These are phyloP conservation scores for Quercus phellos DNA, from an alignment of 331 rosid species.

Conservation along the genomic window DNA sequence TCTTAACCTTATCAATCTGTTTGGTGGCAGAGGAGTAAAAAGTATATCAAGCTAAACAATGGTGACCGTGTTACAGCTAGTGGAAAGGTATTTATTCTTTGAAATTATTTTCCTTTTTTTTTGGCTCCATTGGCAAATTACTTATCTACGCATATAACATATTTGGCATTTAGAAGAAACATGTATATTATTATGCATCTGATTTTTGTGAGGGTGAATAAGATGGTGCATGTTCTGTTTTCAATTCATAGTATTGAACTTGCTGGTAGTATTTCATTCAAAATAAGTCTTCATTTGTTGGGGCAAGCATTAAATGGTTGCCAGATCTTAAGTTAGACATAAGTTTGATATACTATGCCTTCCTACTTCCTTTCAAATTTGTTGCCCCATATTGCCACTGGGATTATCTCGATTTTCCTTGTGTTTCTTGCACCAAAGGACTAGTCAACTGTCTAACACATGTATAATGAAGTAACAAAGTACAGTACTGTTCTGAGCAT, in stretches of 20 bases:
- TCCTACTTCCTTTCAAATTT: neutral
- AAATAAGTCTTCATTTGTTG: neutral
- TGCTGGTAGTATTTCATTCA: neutral
- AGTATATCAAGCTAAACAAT: conserved; percentile 76
- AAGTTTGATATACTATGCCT: neutral
- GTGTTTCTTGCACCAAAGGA: neutral
- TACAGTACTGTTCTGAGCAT: neutral
- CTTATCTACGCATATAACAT: neutral
- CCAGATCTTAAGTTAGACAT: neutral
- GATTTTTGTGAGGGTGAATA: neutral
- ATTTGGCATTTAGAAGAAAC: neutral
- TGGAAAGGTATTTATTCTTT: conserved; percentile 68
- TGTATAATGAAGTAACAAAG: neutral
- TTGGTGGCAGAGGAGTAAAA: conserved; percentile 77
- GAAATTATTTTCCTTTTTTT: neutral
- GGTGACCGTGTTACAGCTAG: conserved; percentile 88
- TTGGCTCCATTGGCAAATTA: neutral
- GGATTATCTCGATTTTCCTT: neutral
- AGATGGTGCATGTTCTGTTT: neutral
- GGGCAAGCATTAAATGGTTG: neutral
- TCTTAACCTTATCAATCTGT: conserved; percentile 20
- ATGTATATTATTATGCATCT: neutral
- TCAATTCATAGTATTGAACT: neutral
- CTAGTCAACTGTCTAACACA: neutral
- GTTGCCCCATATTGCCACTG: neutral